Percentiles rank a stretch among this genome's conserved stretches.
Evolutionary conservation across 805 yeast genomes (phyloP).

Genomic region (Tetrapisispora fleetii): DNA sequence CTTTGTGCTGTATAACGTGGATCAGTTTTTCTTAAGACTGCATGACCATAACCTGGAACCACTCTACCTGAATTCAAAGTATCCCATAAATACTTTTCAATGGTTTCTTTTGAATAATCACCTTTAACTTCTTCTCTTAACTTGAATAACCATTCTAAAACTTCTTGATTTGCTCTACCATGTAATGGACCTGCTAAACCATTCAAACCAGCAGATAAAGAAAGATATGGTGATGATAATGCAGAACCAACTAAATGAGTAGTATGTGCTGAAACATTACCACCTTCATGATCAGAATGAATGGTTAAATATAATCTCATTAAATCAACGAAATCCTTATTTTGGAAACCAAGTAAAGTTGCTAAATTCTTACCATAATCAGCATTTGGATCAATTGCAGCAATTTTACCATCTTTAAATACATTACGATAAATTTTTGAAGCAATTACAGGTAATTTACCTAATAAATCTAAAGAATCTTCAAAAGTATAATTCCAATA

Average conservation of each 20-base stretch:
- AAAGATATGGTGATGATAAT: constrained; percentile 65
- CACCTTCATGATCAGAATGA: constrained; percentile 87
- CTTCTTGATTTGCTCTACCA: constrained; percentile 85
- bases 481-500: constrained; percentile 80
- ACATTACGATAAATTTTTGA: constrained; percentile 77
- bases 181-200: constrained; percentile 85
- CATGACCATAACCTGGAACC: constrained; percentile 85
- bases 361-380: constrained; percentile 66
- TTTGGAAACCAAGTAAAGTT: constrained; percentile 45
- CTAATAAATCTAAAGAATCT: constrained; percentile 70
- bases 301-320: constrained; percentile 74
- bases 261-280: constrained; percentile 80
- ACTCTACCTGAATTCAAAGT: constrained; percentile 75
- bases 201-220: constrained; percentile 72
- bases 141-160: constrained; percentile 67
- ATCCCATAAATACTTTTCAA: constrained; percentile 70
- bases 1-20: constrained; percentile 83
- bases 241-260: constrained; percentile 83
- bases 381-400: constrained; percentile 38
- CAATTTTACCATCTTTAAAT: constrained; percentile 68
- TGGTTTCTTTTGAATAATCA: constrained; percentile 55
- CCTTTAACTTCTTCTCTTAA: constrained; percentile 52
- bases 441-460: constrained; percentile 74
- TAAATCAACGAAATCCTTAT: constrained; percentile 64
- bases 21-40: constrained; percentile 79